phyloP scores from a whole-genome alignment of 805 yeast genomes.

The Suhomyces canberraensis region DNA sequence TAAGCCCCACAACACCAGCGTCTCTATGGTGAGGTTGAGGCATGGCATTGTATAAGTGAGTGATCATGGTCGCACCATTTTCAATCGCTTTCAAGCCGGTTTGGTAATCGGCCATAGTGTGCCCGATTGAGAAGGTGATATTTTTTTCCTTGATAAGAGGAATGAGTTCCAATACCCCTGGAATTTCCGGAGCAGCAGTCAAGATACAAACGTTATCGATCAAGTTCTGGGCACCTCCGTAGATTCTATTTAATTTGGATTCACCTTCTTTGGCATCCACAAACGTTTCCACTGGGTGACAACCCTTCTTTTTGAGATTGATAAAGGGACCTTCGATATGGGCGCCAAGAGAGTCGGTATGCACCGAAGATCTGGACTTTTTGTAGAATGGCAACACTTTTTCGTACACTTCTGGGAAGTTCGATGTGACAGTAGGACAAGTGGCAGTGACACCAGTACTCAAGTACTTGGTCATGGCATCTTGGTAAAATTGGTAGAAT shows the following conservation, averaged over 20 bases:
- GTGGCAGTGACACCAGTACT: slow-evolving; percentile 52
- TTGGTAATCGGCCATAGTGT: slow-evolving; percentile 40
- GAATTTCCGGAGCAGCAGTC: slow-evolving; percentile 53
- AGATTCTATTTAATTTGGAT: slow-evolving; percentile 28
- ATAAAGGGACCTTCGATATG: slow-evolving; percentile 61
- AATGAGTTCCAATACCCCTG: slow-evolving; percentile 44
- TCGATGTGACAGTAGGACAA: slow-evolving; percentile 58
- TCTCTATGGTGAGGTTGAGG: slow-evolving; percentile 59
- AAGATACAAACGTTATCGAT: slow-evolving; percentile 37
- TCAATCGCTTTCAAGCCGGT: slow-evolving; percentile 43
- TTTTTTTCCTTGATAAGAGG: slow-evolving; percentile 30
- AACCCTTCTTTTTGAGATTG: slow-evolving; percentile 46
- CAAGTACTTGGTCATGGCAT: slow-evolving; percentile 45
- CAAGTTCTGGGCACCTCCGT: slow-evolving; percentile 34
- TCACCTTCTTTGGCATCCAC: slow-evolving; percentile 34
- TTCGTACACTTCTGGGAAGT: slow-evolving; percentile 46
- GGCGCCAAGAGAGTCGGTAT: slow-evolving; percentile 52
- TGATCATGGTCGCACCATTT: slow-evolving; percentile 57
- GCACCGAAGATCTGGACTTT: slow-evolving; percentile 26
- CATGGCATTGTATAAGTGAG: slow-evolving; percentile 63
- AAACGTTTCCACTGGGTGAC: slow-evolving; percentile 48
- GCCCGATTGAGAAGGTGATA: slow-evolving; percentile 46
- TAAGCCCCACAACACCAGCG: slow-evolving; percentile 53
- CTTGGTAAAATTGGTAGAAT: slow-evolving; percentile 36
- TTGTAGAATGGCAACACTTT: slow-evolving; percentile 45